Evolutionary conservation across 306 rosid genomes (phyloP), one percentile per base, ranked within the genome.

Genomic region (Begonia loranthoides): DNA sequence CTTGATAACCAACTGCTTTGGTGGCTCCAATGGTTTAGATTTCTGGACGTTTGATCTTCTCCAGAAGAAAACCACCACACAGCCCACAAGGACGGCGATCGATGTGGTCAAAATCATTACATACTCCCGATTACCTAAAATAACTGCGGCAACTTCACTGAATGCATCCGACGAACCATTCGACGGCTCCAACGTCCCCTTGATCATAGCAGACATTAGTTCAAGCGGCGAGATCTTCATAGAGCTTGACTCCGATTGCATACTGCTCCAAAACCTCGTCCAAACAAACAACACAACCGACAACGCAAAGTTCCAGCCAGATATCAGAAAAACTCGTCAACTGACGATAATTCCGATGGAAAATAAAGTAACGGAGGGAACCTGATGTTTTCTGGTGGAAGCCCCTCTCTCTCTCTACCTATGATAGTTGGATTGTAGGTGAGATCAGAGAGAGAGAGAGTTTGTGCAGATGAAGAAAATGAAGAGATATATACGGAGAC

Each of bases 51-150:
- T 53, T 33, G 94, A 83, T 67, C 96, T 79, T 55, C 99, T 83
- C 96, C 86, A 83, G 8, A 87, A 33, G 15, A 92, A 69, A 13
- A 79, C 73, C 60, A 92, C 78, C 55, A 79, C 82, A 59, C 93
- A 92, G 15, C 99, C 94, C 44, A 92, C 64, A 59, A 92, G 69
- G 6, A 92, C 84, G 3, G 96, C 99, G 1, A 92, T 49, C 54
- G 96, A 92, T 13, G 99, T 92, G 15, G 99, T 76, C 47, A 87
- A 48, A 10, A 87, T 43, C 84, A 77, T 74, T 17, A 75, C 52
- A 10, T 74, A 57, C 58, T 86, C 76, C 0, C 92, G 88, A 12
- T 92, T 86, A 71, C 80, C 93, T 43, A 86, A 73, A 0, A 86
- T 45, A 47, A 86, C 24, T 10, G 80, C 59, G 14, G 79, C 67